A percentile compares a stretch with the other conserved stretches of the same genome.
phyloP scores from a whole-genome alignment of 1,139 yeast genomes.

The Suhomyces taliae region DNA sequence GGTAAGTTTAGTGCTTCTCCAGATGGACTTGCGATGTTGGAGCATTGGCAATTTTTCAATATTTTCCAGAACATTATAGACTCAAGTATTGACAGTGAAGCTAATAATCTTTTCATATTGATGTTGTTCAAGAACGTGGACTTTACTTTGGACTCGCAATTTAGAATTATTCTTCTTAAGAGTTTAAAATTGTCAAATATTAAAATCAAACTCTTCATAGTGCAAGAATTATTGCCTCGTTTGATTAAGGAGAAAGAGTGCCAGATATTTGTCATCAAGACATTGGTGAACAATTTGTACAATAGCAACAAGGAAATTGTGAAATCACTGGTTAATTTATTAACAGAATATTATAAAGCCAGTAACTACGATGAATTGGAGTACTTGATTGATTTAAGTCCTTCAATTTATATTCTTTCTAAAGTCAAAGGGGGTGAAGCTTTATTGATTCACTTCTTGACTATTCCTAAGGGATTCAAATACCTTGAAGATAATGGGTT shows the following conservation, averaged over 20 bases:
- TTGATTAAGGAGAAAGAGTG: slow-evolving; percentile 36
- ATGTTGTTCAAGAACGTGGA: slow-evolving; percentile 62
- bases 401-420: slow-evolving; percentile 31
- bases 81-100: slow-evolving; percentile 35
- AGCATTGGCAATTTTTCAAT: slow-evolving; percentile 83
- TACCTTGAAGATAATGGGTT: slow-evolving; percentile 37
- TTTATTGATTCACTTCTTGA: slow-evolving; percentile 31
- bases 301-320: slow-evolving; percentile 63
- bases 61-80: slow-evolving; percentile 73
- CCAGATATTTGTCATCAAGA: slow-evolving; percentile 41
- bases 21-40: slow-evolving; percentile 66
- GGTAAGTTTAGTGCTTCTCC: slow-evolving; percentile 65
- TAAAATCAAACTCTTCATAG: slow-evolving; percentile 55
- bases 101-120: slow-evolving; percentile 59
- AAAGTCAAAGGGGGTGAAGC: slow-evolving; percentile 26
- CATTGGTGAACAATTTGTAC: slow-evolving; percentile 68
- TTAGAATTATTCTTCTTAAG: slow-evolving; percentile 65
- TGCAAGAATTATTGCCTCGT: slow-evolving; percentile 51
- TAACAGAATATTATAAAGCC: slow-evolving; percentile 13
- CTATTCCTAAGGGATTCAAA: slow-evolving; percentile 35
- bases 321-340: slow-evolving; percentile 18
- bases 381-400: slow-evolving; percentile 31
- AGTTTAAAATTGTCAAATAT: slow-evolving; percentile 58
- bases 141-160: slow-evolving; percentile 62
- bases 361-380: slow-evolving; percentile 18